Evolutionary conservation across 192 early-diverging fungal species (phyloP).

Genomic region (Backusella parvicylindrica): DNA sequence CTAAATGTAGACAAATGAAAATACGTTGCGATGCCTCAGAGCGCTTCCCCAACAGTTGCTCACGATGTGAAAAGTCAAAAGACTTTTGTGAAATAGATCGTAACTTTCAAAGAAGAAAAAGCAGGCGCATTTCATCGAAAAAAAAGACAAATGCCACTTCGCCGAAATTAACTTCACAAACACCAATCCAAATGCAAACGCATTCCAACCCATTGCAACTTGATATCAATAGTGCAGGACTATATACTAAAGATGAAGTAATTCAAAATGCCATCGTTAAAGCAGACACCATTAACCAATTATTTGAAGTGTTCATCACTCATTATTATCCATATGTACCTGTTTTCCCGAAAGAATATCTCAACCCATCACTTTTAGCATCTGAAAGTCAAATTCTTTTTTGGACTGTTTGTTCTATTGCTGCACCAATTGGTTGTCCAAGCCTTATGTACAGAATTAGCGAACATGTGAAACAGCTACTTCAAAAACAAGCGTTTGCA

Average conservation of each 20-base stretch:
- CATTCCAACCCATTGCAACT: background rate
- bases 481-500: constrained; percentile 3
- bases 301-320: constrained; percentile 11
- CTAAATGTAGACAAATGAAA: background rate
- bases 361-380: constrained; percentile 3
- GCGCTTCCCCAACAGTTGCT: background rate
- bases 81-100: background rate
- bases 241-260: background rate
- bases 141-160: background rate
- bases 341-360: constrained; percentile 15
- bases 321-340: constrained; percentile 11
- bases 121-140: background rate
- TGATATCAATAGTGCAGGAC: background rate
- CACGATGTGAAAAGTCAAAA: background rate
- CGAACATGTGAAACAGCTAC: constrained; percentile 5
- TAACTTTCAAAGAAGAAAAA: background rate
- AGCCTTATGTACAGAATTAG: background rate
- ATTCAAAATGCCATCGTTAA: background rate
- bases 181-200: background rate
- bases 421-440: background rate
- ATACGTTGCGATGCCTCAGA: background rate
- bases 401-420: constrained; percentile 20
- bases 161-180: background rate
- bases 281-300: background rate
- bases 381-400: constrained; percentile 13